Evolutionary conservation across 2,329 filamentous ascomycete genomes (phyloP).

Genomic region (Magnaporthiopsis poae): DNA sequence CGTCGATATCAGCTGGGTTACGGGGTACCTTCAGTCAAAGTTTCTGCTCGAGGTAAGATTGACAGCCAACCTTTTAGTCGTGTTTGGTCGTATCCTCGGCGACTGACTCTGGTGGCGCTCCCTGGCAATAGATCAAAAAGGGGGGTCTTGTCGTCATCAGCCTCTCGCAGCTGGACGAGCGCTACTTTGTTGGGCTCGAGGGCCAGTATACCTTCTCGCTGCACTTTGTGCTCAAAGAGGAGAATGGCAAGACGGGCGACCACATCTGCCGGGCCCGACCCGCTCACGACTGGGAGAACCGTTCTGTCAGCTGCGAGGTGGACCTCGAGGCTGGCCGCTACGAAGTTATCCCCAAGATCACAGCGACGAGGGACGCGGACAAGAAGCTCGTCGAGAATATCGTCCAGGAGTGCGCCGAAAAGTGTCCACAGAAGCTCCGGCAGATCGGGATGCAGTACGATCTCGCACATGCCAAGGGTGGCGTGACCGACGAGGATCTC

Average conservation of each 20-base stretch:
- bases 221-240: constrained; percentile 32
- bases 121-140: constrained; percentile 22
- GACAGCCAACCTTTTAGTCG: not conserved
- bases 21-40: constrained; percentile 34
- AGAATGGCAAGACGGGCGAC: constrained; percentile 17
- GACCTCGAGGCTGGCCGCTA: constrained; percentile 59
- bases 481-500: constrained; percentile 12
- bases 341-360: constrained; percentile 59
- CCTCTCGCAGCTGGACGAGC: constrained; percentile 34
- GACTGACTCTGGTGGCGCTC: not conserved
- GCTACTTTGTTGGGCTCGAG: constrained; percentile 35
- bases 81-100: not conserved
- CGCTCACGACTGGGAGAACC: constrained; percentile 35
- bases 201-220: constrained; percentile 34
- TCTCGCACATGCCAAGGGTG: constrained; percentile 39
- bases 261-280: constrained; percentile 26
- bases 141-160: constrained; percentile 33
- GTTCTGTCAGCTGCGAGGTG: constrained; percentile 64
- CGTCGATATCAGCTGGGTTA: constrained; percentile 33
- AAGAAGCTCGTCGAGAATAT: constrained; percentile 47
- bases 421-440: constrained; percentile 53
- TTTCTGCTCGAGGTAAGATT: constrained; percentile 27
- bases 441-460: constrained; percentile 51
- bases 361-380: constrained; percentile 36
- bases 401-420: constrained; percentile 36